These are phyloP conservation scores for Cubamyces lactineus DNA, from an alignment of 768 basidiomycete species.

Conservation along the genomic window DNA sequence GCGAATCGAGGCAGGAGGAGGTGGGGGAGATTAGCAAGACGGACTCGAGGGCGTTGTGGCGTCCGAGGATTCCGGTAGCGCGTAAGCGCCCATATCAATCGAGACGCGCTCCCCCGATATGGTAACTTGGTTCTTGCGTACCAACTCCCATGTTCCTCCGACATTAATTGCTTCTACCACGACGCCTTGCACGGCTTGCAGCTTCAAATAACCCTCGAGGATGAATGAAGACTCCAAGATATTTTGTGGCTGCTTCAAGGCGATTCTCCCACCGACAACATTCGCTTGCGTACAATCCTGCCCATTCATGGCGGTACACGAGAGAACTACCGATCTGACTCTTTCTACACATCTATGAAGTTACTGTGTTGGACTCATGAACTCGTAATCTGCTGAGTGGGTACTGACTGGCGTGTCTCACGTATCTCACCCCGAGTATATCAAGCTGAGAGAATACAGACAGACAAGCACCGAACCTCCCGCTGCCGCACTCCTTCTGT, in stretches of 20 bases:
- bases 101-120: slow-evolving; percentile 23
- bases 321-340: too few species aligned
- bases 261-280: too few species aligned
- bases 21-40: slow-evolving; percentile 9
- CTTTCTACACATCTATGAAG: too few species aligned
- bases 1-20: neutral
- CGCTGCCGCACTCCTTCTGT: neutral
- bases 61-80: slow-evolving; percentile 10
- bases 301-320: too few species aligned
- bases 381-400: too few species aligned
- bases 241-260: too few species aligned
- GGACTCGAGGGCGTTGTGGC: slow-evolving; percentile 17
- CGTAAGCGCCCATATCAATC: slow-evolving; percentile 15
- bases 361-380: too few species aligned
- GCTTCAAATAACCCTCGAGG: neutral
- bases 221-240: too few species aligned
- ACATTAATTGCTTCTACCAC: slow-evolving; percentile 4
- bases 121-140: slow-evolving; percentile 9
- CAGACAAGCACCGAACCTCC: neutral
- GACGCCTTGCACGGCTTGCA: neutral
- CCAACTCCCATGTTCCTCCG: slow-evolving; percentile 8
- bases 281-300: too few species aligned
- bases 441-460: too few species aligned
- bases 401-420: too few species aligned
- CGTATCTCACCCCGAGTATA: too few species aligned